Percentiles rank a stretch among this genome's conserved stretches.
Conservation (phyloP, 768 basidiomycete genomes). For the Russula abietina region DNA sequence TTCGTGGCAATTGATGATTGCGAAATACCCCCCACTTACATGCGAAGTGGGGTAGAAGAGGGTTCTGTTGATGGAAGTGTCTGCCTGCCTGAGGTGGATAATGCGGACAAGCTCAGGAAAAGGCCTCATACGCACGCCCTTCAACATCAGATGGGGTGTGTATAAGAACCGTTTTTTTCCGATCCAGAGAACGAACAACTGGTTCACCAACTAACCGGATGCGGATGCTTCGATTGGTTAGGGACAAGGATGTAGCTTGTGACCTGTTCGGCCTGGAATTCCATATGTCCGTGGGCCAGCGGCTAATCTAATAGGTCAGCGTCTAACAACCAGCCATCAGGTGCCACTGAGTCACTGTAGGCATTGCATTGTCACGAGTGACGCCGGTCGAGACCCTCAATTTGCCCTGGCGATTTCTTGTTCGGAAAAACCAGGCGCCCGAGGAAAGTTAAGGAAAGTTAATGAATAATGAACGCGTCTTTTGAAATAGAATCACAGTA, state of each 20-base stretch:
- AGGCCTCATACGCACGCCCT: background rate
- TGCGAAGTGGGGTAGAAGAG: background rate
- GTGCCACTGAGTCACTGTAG: background rate
- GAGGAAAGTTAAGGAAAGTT: background rate
- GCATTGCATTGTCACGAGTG: background rate
- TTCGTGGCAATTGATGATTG: background rate
- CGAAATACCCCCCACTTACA: background rate
- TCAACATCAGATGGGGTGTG: background rate
- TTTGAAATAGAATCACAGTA: no score
- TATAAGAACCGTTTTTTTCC: conserved; percentile 2
- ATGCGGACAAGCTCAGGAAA: conserved; percentile 3
- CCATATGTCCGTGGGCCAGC: conserved; percentile 20
- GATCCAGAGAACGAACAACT: conserved; percentile 1
- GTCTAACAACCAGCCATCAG: conserved; percentile 5
- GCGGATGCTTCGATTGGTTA: background rate
- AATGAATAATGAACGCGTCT: background rate
- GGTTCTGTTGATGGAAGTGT: background rate
- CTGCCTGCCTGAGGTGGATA: background rate
- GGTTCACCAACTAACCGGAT: background rate
- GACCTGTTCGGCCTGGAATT: conserved; percentile 18
- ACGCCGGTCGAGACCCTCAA: conserved; percentile 11
- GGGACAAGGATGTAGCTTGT: background rate
- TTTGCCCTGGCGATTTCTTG: conserved; percentile 5
- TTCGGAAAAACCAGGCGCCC: background rate
- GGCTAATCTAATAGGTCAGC: background rate